Base-by-base conservation (phyloP, 23 red algal species). In the Gracilariopsis chorda region DNA sequence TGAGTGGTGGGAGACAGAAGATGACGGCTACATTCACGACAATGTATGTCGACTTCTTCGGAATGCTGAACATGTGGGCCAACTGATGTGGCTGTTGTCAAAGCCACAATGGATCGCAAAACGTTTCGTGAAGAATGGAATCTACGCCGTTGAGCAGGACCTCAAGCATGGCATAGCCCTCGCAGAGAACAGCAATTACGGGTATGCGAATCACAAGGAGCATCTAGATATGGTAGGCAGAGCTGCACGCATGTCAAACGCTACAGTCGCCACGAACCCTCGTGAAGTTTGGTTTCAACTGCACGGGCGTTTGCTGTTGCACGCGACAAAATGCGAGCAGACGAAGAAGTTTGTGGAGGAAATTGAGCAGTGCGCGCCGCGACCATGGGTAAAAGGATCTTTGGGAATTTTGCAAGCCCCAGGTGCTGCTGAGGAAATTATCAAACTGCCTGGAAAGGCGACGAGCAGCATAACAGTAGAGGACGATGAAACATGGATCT, bases 221-320 rank as follows among this genome's bases (percentile, higher is more conserved):
- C 57, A 62, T 17, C 9, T 62, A 30, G 57, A 62, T 4, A 62
- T 17, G 13, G 39, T 75, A 20, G 13, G 13, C 68, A 12, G 23
- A 75, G 68, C 68, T 17, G 68, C 68, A 36, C 68, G 68, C 23
- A 75, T 75, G 68, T 28, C 32, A 25, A 8, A 37, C 35, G 34
- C n/a, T 2, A 3, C 11, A 27, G 68, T 75, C 1, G 7, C 39
- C 12, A 75, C 1, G 2, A 75, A 75, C 17, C 39, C 39, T 1
- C 39, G 68, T 47, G 68, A 75, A 27, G 68, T 48, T 13, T 75
- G 68, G 68, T 75, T 75, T 75, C 68, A 75, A 45, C 39, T 75
- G 14, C 64, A 71, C 64, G 64, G 64, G 8, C 33, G 64, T 20
- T 45, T 71, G 64, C 64, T 71, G 33, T 29, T n/a, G n/a, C 40